These are phyloP conservation scores for Excoecaria agallocha DNA, from an alignment of 345 rosid genomes.

Conservation along the genomic window DNA sequence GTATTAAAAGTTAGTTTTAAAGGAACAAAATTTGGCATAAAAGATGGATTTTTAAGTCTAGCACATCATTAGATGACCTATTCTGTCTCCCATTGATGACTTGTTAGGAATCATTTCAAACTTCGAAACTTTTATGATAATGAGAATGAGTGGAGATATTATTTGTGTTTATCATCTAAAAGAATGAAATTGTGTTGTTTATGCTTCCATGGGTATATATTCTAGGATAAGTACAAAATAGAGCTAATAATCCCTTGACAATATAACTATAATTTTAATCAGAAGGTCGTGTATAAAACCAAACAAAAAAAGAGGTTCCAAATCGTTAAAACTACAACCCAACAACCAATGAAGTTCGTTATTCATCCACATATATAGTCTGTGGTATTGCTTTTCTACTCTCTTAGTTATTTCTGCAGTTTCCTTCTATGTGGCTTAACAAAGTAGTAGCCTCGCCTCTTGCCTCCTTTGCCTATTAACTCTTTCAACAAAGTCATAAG, in stretches of 20 bases:
- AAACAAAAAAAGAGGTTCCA: not conserved
- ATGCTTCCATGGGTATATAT: not conserved
- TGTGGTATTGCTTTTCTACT: not conserved
- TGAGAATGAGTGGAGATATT: not conserved
- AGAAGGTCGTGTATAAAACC: not conserved
- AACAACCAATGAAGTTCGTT: not conserved
- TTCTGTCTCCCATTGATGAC: not conserved
- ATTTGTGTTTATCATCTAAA: not conserved
- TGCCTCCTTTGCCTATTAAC: slow-evolving; percentile 53
- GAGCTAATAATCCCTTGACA: not conserved
- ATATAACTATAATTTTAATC: not conserved
- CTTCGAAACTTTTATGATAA: not conserved
- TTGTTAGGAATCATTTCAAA: not conserved
- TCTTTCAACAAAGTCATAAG: slow-evolving; percentile 64
- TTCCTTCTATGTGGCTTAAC: not conserved
- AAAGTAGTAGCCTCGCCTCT: slow-evolving; percentile 33
- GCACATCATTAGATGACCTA: not conserved
- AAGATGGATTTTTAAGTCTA: not conserved
- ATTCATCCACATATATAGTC: slow-evolving; percentile 5
- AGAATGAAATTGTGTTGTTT: not conserved
- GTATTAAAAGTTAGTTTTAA: not conserved
- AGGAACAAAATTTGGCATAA: not conserved
- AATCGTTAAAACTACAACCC: not conserved
- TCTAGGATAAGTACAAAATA: slow-evolving; percentile 8
- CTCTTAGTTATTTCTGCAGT: no score